These are phyloP conservation scores for Termitomyces sp. DNA, from an alignment of 768 basidiomycete species.

Conservation along the genomic window DNA sequence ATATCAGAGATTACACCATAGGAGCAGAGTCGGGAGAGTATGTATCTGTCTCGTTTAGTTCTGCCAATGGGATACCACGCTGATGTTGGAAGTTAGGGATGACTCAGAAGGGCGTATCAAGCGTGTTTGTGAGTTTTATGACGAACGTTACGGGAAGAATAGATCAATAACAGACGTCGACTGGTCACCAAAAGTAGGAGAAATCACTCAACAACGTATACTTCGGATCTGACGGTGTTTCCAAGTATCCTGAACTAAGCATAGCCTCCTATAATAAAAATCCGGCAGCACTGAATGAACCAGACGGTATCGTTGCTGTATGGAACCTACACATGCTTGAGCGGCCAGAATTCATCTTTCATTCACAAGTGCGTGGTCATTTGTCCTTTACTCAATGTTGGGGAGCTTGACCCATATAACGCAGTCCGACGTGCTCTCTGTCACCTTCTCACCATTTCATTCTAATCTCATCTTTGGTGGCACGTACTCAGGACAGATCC, in stretches of 20 bases:
- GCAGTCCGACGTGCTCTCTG: slow-evolving; percentile 95
- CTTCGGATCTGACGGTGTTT: background rate
- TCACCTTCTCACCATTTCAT: slow-evolving; percentile 96
- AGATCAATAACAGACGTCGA: slow-evolving; percentile 94
- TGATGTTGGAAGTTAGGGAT: slow-evolving; percentile 43
- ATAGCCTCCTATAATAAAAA: slow-evolving; percentile 99
- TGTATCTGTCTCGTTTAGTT: slow-evolving; percentile 21
- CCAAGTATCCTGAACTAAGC: slow-evolving; percentile 89
- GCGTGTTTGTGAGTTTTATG: slow-evolving; percentile 89
- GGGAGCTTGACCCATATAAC: slow-evolving; percentile 7
- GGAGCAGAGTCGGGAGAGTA: slow-evolving; percentile 80
- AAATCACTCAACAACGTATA: background rate
- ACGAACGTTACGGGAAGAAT: slow-evolving; percentile 88
- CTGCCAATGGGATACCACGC: background rate
- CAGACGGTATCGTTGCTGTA: slow-evolving; percentile 93
- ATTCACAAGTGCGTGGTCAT: slow-evolving; percentile 74
- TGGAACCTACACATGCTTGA: slow-evolving; percentile 97
- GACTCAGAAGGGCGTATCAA: slow-evolving; percentile 91
- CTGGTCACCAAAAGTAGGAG: slow-evolving; percentile 90
- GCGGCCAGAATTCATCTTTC: slow-evolving; percentile 96
- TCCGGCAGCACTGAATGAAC: slow-evolving; percentile 86
- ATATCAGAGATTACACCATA: slow-evolving; percentile 94
- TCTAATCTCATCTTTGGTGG: slow-evolving; percentile 96
- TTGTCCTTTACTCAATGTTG: background rate
- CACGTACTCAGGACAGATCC: slow-evolving; percentile 98